phyloP scores from a whole-genome alignment of 2,329 filamentous ascomycete species.

The Botryotinia convoluta region DNA sequence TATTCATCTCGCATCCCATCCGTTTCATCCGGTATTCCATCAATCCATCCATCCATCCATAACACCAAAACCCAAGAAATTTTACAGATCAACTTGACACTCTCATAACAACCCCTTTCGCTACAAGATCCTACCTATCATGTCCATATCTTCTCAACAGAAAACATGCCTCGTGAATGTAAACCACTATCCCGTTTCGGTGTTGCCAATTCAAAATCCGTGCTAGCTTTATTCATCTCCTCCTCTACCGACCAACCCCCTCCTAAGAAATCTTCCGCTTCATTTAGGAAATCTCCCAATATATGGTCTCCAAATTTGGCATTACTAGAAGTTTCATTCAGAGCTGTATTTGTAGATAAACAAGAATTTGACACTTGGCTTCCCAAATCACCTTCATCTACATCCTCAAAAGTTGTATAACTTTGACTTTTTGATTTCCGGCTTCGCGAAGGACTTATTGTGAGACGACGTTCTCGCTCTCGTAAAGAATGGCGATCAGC shows the following conservation, averaged over 20 bases:
- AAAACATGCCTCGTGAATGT: conserved; percentile 29
- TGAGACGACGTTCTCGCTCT: conserved; percentile 20
- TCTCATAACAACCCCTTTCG: neutral
- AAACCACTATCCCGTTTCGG: conserved; percentile 19
- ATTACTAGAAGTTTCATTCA: conserved; percentile 40
- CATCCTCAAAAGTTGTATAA: conserved; percentile 2
- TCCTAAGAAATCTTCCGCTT: conserved; percentile 35
- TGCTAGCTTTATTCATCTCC: conserved; percentile 38
- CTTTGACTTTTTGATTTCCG: neutral
- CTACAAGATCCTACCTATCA: conserved; percentile 17
- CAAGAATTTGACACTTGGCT: neutral
- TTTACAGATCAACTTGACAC: neutral
- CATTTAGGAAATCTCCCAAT: neutral
- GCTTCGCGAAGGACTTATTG: conserved; percentile 33
- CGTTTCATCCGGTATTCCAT: neutral
- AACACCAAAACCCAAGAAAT: conserved; percentile 7
- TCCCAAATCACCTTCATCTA: neutral
- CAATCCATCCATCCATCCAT: neutral
- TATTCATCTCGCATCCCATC: neutral
- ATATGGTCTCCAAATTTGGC: neutral
- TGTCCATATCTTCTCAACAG: conserved; percentile 23
- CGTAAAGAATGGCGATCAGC: conserved; percentile 41
- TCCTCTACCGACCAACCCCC: conserved; percentile 42
- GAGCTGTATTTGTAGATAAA: conserved; percentile 29
- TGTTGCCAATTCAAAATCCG: neutral